These are phyloP conservation scores for Rhizomucor miehei DNA, from an alignment of 371 early-diverging fungal species.

Conservation along the genomic window DNA sequence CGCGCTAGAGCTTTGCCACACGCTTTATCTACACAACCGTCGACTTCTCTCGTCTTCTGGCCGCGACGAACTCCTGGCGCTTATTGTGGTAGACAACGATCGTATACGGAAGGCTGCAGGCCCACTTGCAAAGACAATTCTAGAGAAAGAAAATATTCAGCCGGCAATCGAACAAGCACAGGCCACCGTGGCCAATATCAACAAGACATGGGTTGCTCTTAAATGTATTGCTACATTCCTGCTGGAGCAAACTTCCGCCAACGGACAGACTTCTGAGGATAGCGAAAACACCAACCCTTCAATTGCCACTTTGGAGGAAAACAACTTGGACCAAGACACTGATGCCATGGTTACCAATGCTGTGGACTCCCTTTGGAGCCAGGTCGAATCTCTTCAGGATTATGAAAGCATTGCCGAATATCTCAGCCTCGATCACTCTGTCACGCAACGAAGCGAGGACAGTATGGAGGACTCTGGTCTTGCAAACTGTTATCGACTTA, in stretches of 20 bases:
- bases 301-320: conserved; percentile 8
- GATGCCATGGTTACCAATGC: conserved; percentile 41
- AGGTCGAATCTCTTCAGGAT: conserved; percentile 41
- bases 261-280: conserved; percentile 18
- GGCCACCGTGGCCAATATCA: conserved; percentile 14
- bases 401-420: conserved; percentile 59
- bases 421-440: conserved; percentile 56
- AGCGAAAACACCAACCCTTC: conserved; percentile 6
- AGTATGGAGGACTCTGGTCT: conserved; percentile 13
- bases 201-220: conserved; percentile 52
- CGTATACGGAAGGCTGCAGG: conserved; percentile 49
- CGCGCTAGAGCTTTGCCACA: conserved; percentile 58
- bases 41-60: conserved; percentile 41
- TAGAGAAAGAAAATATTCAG: conserved; percentile 42
- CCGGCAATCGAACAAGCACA: conserved; percentile 43
- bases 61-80: conserved; percentile 23
- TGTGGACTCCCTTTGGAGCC: conserved; percentile 58
- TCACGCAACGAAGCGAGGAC: conserved; percentile 13
- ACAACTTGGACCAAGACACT: conserved; percentile 23
- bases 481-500: conserved; percentile 47
- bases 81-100: conserved; percentile 35
- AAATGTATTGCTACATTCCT: conserved; percentile 59
- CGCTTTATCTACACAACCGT: conserved; percentile 35
- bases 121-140: conserved; percentile 45
- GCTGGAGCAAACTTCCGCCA: conserved; percentile 31